Evolutionary conservation across 768 basidiomycete species (phyloP).

Genomic region (Panellus pusillus): DNA sequence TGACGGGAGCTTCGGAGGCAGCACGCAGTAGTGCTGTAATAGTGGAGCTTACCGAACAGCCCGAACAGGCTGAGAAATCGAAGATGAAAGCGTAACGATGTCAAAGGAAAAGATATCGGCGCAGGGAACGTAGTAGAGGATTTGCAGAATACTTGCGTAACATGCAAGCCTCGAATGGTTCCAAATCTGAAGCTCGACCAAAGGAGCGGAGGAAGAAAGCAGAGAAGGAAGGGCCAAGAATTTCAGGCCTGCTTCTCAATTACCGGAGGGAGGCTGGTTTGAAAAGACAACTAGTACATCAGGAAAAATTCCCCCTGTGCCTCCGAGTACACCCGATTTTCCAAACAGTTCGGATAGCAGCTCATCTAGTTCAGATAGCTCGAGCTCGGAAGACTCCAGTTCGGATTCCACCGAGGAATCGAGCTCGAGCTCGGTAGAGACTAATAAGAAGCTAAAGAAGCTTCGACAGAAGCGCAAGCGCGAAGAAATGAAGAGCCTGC

Average conservation of each 20-base stretch:
- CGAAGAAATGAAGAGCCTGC: background rate
- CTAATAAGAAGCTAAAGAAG: background rate
- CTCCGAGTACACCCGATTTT: too few relatives aligned
- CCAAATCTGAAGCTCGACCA: background rate
- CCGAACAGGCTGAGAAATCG: background rate
- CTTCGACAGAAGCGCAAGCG: background rate
- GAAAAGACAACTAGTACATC: background rate
- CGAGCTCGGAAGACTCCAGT: too few relatives aligned
- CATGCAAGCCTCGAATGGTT: background rate
- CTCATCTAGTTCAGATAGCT: too few relatives aligned
- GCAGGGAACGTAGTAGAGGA: conserved; percentile 1
- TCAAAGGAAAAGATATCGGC: background rate
- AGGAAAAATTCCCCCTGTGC: background rate
- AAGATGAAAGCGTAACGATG: background rate
- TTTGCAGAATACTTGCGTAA: background rate
- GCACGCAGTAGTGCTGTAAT: conserved; percentile 3
- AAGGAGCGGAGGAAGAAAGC: background rate
- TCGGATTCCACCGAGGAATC: background rate
- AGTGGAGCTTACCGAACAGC: background rate
- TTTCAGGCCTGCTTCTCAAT: background rate
- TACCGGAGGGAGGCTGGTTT: conserved; percentile 11
- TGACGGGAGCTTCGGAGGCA: too few relatives aligned
- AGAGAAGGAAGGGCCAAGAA: background rate
- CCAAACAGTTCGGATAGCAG: too few relatives aligned
- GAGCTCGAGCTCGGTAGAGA: background rate